Base-by-base conservation (phyloP, 352 stramenopile species). In the Phytophthora cryptogea region DNA sequence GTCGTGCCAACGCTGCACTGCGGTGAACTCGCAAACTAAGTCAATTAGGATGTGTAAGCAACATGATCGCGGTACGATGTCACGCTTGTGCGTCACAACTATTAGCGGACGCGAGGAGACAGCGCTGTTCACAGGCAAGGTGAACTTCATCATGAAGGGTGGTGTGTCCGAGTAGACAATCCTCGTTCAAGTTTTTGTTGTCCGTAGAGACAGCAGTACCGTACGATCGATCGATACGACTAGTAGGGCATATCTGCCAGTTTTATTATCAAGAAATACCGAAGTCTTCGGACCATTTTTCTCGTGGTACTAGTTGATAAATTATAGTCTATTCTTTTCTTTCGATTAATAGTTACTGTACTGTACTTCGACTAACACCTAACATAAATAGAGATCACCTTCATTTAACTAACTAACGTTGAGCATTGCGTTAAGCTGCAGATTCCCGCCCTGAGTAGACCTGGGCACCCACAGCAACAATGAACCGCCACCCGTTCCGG, bases 381-480 rank as follows among this genome's bases (percentile, higher is more conserved):
- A 17, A 52, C 49, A 54, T 4, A 35, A 49, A 43, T 40, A n/a
- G 14, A 66, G 16, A 20, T 32, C 11, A 26, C 42, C 42, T 50
- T 20, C 40, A 40, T 30, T 51, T 46, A 53, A 44, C 53, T 66
- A 73, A 36, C 65, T 73, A 44, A 57, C 61, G 53, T 74, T 74
- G 33, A 74, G 46, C 53, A 48, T 71, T 2, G 36, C 66, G 10
- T 36, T 59, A 7, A 74, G 66, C 42, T 65, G 33, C 36, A 74
- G 32, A 10, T 59, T 54, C 9, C 70, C 70, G 17, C 66, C 61
- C 39, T 69, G 31, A 32, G 35, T 59, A 5, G 66, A 61, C 8
- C 58, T 60, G 26, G 72, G 68, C 2, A 80, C 50, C 72, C 72
- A 78, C 26, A 78, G n/a, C 26, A 77, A 33, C 33, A 80, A 55